Percentiles rank a stretch among this genome's conserved stretches.
phyloP scores from a whole-genome alignment of 2,329 filamentous ascomycete genomes.

The Talaromyces sp. region DNA sequence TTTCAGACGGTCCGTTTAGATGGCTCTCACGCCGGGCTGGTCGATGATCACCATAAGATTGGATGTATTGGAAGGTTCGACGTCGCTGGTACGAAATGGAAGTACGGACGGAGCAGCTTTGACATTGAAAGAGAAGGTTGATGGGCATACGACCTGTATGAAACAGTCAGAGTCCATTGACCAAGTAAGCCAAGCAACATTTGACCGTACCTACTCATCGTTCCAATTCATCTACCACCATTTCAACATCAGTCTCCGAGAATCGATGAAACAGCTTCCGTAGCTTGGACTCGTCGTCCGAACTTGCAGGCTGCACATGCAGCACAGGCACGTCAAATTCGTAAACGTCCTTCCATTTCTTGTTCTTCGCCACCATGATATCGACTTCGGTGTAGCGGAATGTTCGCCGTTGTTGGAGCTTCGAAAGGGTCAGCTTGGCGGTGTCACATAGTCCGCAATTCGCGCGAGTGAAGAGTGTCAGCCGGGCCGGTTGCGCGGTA shows the following conservation, averaged over 20 bases:
- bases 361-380: constrained; percentile 55
- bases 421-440: constrained; percentile 57
- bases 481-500: constrained; percentile 35
- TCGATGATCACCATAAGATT: background rate
- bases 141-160: background rate
- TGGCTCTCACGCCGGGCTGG: background rate
- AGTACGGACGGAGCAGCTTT: background rate
- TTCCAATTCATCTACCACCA: constrained; percentile 53
- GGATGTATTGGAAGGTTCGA: background rate
- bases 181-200: background rate
- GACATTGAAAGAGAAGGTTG: background rate
- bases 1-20: background rate
- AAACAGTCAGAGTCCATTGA: background rate
- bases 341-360: constrained; percentile 60
- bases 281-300: constrained; percentile 57
- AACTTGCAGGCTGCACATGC: constrained; percentile 53
- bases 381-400: constrained; percentile 61
- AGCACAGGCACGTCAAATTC: constrained; percentile 66
- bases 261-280: constrained; percentile 64
- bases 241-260: constrained; percentile 56
- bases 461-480: constrained; percentile 62
- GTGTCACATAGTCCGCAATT: constrained; percentile 62
- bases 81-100: background rate
- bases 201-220: constrained; percentile 21
- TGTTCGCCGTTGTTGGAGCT: constrained; percentile 53